These are phyloP conservation scores for Arctium minus DNA, from an alignment of 129 eudicot species.

Conservation along the genomic window DNA sequence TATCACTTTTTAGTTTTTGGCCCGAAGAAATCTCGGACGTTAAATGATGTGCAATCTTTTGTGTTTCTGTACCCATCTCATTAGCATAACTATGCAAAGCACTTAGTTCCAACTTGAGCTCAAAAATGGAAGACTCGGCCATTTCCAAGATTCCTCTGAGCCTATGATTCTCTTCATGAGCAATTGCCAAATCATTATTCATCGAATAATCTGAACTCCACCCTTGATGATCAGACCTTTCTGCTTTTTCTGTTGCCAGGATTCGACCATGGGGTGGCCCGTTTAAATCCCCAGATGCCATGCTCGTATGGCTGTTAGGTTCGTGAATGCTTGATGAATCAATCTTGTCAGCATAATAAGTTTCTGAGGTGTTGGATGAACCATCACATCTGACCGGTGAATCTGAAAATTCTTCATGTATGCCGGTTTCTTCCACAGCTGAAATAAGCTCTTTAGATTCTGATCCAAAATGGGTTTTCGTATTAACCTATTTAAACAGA, in stretches of 20 bases:
- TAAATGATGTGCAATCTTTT: conserved; percentile 51
- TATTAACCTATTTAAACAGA: conserved; percentile 40
- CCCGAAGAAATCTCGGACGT: conserved; percentile 58
- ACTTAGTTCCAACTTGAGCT: conserved; percentile 66
- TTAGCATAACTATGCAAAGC: conserved; percentile 66
- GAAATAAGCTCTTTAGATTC: conserved; percentile 50
- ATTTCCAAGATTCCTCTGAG: conserved; percentile 65
- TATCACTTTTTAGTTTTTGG: conserved; percentile 62
- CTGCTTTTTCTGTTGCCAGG: conserved; percentile 34
- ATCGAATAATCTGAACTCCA: conserved; percentile 42
- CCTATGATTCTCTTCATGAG: conserved; percentile 60
- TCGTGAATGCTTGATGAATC: conserved; percentile 59
- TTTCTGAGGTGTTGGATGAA: conserved; percentile 59
- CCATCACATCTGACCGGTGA: conserved; percentile 54
- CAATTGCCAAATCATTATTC: conserved; percentile 51
- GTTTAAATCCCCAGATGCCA: conserved; percentile 23
- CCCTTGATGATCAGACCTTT: conserved; percentile 30
- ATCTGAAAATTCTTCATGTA: conserved; percentile 54
- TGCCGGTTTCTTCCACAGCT: conserved; percentile 41
- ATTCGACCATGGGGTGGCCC: conserved; percentile 22
- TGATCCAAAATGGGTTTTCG: conserved; percentile 35
- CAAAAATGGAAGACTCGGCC: conserved; percentile 68
- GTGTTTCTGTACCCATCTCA: conserved; percentile 63
- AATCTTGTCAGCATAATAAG: conserved; percentile 61
- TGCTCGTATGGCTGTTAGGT: conserved; percentile 46